These are phyloP conservation scores for Venturiaceae sp. DNA, from an alignment of 2,329 filamentous ascomycete genomes.

Conservation along the genomic window DNA sequence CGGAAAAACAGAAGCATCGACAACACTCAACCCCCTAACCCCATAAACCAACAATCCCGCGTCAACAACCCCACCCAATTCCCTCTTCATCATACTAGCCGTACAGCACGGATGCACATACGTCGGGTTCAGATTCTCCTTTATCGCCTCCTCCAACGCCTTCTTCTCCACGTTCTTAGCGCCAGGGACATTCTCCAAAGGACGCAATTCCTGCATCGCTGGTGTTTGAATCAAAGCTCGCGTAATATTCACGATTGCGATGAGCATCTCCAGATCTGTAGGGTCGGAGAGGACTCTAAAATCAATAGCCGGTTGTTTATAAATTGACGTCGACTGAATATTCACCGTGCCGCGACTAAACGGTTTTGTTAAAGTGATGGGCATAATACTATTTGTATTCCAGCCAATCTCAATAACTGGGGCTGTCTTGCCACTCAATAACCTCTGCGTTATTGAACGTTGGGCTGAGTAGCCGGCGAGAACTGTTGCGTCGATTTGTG, in stretches of 20 bases:
- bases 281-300: neutral
- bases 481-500: neutral
- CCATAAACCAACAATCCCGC: conserved; percentile 18
- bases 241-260: conserved; percentile 9
- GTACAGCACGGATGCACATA: conserved; percentile 19
- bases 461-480: conserved; percentile 9
- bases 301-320: neutral
- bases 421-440: conserved; percentile 2
- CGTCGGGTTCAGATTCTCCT: conserved; percentile 10
- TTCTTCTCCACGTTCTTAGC: conserved; percentile 17
- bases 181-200: conserved; percentile 17
- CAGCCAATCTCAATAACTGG: conserved; percentile 7
- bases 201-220: conserved; percentile 13
- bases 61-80: conserved; percentile 20
- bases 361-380: neutral
- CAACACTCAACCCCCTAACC: conserved; percentile 14
- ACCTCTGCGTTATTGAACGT: neutral
- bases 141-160: conserved; percentile 14
- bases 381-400: neutral
- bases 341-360: conserved; percentile 21
- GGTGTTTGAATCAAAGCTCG: conserved; percentile 11
- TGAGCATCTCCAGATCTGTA: neutral
- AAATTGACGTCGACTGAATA: conserved; percentile 11
- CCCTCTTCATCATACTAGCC: conserved; percentile 18
- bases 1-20: conserved; percentile 14